phyloP scores from a whole-genome alignment of 352 stramenopile genomes.

The Globisporangium radiosum region DNA sequence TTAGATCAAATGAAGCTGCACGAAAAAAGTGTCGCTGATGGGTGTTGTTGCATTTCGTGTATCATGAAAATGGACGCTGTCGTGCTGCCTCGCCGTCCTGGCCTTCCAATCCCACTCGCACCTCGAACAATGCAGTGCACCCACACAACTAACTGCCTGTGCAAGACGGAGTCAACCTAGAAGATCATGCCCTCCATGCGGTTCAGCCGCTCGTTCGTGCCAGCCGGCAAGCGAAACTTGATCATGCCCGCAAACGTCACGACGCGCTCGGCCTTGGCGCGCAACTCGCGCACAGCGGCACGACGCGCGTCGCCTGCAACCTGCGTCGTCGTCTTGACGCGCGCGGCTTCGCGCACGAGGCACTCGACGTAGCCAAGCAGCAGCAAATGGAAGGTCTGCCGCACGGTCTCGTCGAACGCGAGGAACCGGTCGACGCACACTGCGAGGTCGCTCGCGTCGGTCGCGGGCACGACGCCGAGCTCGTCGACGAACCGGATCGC shows the following conservation, averaged over 20 bases:
- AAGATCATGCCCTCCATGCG: conserved; percentile 88
- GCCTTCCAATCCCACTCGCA: background rate
- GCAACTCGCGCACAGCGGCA: conserved; percentile 36
- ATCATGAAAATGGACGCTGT: background rate
- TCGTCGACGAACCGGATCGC: conserved; percentile 82
- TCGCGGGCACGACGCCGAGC: conserved; percentile 60
- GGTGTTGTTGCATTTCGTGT: no score
- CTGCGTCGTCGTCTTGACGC: conserved; percentile 71
- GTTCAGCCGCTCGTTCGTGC: conserved; percentile 79
- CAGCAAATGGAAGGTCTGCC: conserved; percentile 81
- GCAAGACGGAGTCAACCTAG: conserved; percentile 17
- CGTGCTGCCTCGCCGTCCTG: background rate
- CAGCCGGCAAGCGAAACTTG: conserved; percentile 78
- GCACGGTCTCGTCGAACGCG: conserved; percentile 71
- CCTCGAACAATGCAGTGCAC: no score
- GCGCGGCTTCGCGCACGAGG: conserved; percentile 76
- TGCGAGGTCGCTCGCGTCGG: conserved; percentile 47
- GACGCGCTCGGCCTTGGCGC: conserved; percentile 71
- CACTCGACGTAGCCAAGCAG: conserved; percentile 85
- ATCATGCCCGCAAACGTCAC: conserved; percentile 87
- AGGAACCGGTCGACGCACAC: conserved; percentile 81
- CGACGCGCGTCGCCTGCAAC: conserved; percentile 48
- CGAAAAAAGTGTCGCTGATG: no score
- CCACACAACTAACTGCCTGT: background rate
- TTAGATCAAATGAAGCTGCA: no score